These are phyloP conservation scores for Cytospora piceae DNA, from an alignment of 2,329 filamentous ascomycete species.

Conservation along the genomic window DNA sequence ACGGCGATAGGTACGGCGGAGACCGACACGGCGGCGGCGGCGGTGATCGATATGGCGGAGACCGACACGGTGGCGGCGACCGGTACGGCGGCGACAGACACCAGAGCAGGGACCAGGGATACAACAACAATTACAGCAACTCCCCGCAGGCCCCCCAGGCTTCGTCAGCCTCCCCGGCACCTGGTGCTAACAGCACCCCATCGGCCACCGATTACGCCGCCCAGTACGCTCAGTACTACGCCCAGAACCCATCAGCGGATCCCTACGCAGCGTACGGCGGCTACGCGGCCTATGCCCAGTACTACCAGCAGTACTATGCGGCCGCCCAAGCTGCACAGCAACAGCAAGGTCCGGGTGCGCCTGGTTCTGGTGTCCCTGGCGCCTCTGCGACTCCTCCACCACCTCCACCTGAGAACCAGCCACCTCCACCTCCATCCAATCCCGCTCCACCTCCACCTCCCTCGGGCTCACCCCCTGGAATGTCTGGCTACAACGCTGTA, in stretches of 20 bases:
- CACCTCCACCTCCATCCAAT: constrained; percentile 63
- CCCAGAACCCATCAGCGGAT: constrained; percentile 53
- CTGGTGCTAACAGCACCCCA: constrained; percentile 49
- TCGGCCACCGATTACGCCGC: constrained; percentile 69
- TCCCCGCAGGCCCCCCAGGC: constrained; percentile 17
- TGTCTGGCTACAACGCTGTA: constrained; percentile 66
- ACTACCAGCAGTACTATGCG: constrained; percentile 74
- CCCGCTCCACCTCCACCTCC: constrained; percentile 60
- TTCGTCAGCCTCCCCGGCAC: constrained; percentile 41
- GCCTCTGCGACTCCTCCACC: constrained; percentile 59
- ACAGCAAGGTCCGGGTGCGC: constrained; percentile 49
- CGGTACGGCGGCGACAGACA: constrained; percentile 39
- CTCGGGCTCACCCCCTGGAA: constrained; percentile 56
- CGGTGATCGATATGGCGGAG: constrained; percentile 45
- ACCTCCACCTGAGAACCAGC: constrained; percentile 53
- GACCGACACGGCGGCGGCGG: constrained; percentile 45
- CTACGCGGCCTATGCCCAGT: constrained; percentile 74
- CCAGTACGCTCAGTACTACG: constrained; percentile 84
- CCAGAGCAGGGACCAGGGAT: constrained; percentile 32
- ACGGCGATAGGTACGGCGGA: constrained; percentile 45
- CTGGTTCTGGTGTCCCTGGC: constrained; percentile 43
- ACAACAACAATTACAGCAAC: constrained; percentile 17
- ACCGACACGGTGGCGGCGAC: constrained; percentile 44
- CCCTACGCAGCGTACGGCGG: constrained; percentile 92
- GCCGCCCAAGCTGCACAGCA: constrained; percentile 55